Percentiles rank a stretch among this genome's conserved stretches.
These are phyloP conservation scores for Ceratonia siliqua DNA, from an alignment of 306 rosid genomes.

Conservation along the genomic window DNA sequence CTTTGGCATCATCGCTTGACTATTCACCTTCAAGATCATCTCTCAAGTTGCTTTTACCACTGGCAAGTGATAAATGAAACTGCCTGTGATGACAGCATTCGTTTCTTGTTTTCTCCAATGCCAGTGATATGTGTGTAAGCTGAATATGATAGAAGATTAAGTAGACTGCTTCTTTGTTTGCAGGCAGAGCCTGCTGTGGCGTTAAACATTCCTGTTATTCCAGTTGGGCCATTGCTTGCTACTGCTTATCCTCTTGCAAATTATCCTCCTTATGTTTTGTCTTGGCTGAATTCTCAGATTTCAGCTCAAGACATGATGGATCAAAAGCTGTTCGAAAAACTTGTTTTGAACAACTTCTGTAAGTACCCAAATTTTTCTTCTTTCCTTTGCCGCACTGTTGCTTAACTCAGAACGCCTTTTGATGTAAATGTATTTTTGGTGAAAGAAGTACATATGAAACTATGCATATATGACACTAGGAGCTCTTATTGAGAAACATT, in stretches of 20 bases:
- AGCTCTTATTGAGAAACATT: not conserved
- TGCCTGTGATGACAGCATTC: constrained; percentile 13
- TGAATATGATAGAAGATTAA: constrained; percentile 1
- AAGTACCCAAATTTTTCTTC: constrained; percentile 32
- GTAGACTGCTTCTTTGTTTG: constrained; percentile 27
- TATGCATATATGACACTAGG: not conserved
- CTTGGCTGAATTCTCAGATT: constrained; percentile 77
- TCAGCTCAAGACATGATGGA: constrained; percentile 80
- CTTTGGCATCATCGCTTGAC: constrained; percentile 88
- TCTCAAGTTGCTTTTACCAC: constrained; percentile 77
- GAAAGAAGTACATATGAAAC: not conserved
- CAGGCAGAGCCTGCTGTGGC: constrained; percentile 74
- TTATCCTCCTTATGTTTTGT: constrained; percentile 54
- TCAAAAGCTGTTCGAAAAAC: constrained; percentile 66
- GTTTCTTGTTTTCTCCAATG: not conserved
- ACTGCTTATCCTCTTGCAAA: constrained; percentile 59
- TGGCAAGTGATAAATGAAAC: constrained; percentile 59
- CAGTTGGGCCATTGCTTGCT: constrained; percentile 64
- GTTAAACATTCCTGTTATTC: constrained; percentile 74
- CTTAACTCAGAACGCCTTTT: not conserved
- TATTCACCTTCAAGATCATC: constrained; percentile 77
- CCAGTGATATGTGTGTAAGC: constrained; percentile 13
- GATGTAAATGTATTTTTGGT: not conserved
- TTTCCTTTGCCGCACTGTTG: not conserved
- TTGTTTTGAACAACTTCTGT: constrained; percentile 77